Evolutionary conservation across 2,329 filamentous ascomycete species (phyloP).

Genomic region (Xylariaceae sp.): DNA sequence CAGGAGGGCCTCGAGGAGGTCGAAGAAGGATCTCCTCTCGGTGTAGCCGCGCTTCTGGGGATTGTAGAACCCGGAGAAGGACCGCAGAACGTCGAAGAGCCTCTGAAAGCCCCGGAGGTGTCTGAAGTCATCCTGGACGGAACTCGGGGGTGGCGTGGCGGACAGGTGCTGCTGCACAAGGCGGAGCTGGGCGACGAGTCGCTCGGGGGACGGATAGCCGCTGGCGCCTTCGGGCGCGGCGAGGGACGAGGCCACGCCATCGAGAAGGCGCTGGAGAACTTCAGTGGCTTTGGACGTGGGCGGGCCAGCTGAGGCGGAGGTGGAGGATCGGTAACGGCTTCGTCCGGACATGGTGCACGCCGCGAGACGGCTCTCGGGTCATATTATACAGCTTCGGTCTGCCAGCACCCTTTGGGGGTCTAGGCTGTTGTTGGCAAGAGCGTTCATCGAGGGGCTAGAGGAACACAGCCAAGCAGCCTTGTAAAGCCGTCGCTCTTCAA

Average conservation of each 20-base stretch:
- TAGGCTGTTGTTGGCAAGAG: constrained; percentile 17
- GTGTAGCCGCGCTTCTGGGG: constrained; percentile 51
- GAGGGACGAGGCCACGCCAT: constrained; percentile 33
- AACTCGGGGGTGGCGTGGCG: constrained; percentile 36
- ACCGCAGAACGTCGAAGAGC: constrained; percentile 60
- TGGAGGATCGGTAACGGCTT: constrained; percentile 57
- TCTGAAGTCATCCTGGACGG: constrained; percentile 72
- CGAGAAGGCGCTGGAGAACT: constrained; percentile 48
- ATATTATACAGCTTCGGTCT: constrained; percentile 18
- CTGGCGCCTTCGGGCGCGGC: constrained; percentile 20
- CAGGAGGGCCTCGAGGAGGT: constrained; percentile 63
- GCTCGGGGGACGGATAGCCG: constrained; percentile 41
- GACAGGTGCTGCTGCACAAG: constrained; percentile 58
- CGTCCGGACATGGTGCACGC: constrained; percentile 47
- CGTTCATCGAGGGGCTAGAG: constrained; percentile 19
- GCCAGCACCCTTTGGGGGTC: constrained; percentile 21
- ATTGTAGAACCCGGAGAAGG: constrained; percentile 70
- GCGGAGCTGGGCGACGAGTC: constrained; percentile 49
- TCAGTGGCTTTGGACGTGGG: constrained; percentile 53
- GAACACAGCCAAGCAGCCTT: background rate
- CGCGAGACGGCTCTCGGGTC: constrained; percentile 13
- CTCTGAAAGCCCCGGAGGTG: constrained; percentile 71
- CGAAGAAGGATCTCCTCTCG: constrained; percentile 59
- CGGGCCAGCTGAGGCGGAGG: constrained; percentile 49
- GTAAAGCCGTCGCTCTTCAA: no score